Evolutionary conservation across 306 rosid species (phyloP).

Genomic region (Vicia villosa): DNA sequence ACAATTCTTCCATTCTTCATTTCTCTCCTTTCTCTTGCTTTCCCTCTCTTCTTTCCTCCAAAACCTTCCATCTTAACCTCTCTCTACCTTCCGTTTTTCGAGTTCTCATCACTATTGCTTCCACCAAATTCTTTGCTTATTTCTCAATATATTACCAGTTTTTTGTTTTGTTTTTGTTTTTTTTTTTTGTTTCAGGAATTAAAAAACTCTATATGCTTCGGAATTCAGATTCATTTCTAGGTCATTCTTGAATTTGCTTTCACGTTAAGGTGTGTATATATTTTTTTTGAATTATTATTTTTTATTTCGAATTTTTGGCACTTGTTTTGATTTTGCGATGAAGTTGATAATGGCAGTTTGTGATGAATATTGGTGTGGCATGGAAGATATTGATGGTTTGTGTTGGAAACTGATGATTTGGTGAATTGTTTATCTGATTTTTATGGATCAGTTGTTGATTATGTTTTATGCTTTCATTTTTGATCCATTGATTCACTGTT

Average conservation of each 20-base stretch:
- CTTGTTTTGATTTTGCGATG: slow-evolving; percentile 29
- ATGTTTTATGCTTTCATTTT: slow-evolving; percentile 18
- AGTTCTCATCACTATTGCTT: slow-evolving; percentile 42
- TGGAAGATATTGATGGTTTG: slow-evolving; percentile 31
- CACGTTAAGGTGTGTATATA: slow-evolving; percentile 58
- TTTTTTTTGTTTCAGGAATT: slow-evolving; percentile 4
- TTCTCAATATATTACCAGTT: neutral
- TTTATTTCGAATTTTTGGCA: neutral
- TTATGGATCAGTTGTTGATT: slow-evolving; percentile 41
- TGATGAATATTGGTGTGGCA: slow-evolving; percentile 26
- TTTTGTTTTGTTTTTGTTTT: slow-evolving; percentile 2
- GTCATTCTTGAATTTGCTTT: slow-evolving; percentile 65
- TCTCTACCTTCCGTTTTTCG: slow-evolving; percentile 18
- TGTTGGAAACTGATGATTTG: slow-evolving; percentile 29
- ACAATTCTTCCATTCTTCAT: slow-evolving; percentile 41
- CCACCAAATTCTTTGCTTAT: slow-evolving; percentile 55
- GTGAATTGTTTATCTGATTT: slow-evolving; percentile 29
- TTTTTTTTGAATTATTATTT: neutral
- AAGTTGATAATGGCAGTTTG: slow-evolving; percentile 41
- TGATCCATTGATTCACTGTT: slow-evolving; percentile 31
- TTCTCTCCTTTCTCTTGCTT: slow-evolving; percentile 40
- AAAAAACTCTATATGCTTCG: slow-evolving; percentile 41
- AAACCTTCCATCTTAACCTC: slow-evolving; percentile 29
- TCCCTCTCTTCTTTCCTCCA: slow-evolving; percentile 30
- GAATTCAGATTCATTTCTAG: slow-evolving; percentile 48